Evolutionary conservation across 2,329 filamentous ascomycete genomes (phyloP).

Genomic region (Talaromyces sp.): DNA sequence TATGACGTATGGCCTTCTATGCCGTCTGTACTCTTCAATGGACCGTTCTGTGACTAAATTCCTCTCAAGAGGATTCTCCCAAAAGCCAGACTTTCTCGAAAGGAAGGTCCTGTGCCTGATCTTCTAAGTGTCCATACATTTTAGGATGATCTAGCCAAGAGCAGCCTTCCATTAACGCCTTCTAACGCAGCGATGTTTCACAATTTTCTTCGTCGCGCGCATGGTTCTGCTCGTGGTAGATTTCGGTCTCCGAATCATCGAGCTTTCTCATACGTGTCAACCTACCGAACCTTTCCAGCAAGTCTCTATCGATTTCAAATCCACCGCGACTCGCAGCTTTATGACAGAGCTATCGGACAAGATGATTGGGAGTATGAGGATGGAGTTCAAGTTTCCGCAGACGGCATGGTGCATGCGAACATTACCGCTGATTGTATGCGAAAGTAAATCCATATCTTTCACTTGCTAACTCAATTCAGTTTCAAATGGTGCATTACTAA

Average conservation of each 20-base stretch:
- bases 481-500: slow-evolving; percentile 14
- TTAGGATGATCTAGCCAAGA: slow-evolving; percentile 3
- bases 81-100: slow-evolving; percentile 7
- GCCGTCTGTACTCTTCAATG: too few species aligned
- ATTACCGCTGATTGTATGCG: slow-evolving; percentile 6
- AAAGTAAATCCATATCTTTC: neutral
- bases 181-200: slow-evolving; percentile 5
- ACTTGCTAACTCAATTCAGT: slow-evolving; percentile 1
- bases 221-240: neutral
- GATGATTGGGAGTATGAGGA: slow-evolving; percentile 9
- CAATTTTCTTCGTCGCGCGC: slow-evolving; percentile 2
- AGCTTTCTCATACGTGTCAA: slow-evolving; percentile 8
- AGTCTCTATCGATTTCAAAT: slow-evolving; percentile 10
- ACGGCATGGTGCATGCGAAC: slow-evolving; percentile 7
- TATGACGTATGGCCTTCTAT: slow-evolving; percentile 12
- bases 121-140: slow-evolving; percentile 4
- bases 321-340: slow-evolving; percentile 9
- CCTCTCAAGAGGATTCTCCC: slow-evolving; percentile 13
- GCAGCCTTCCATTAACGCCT: neutral
- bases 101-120: neutral
- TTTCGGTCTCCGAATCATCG: slow-evolving; percentile 8
- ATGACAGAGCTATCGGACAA: slow-evolving; percentile 5
- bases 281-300: slow-evolving; percentile 7
- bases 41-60: slow-evolving; percentile 10
- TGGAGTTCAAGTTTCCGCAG: slow-evolving; percentile 8